Percentiles rank a stretch among this genome's conserved stretches.
phyloP scores from a whole-genome alignment of 129 eudicot genomes.

The Tanacetum coccineum region DNA sequence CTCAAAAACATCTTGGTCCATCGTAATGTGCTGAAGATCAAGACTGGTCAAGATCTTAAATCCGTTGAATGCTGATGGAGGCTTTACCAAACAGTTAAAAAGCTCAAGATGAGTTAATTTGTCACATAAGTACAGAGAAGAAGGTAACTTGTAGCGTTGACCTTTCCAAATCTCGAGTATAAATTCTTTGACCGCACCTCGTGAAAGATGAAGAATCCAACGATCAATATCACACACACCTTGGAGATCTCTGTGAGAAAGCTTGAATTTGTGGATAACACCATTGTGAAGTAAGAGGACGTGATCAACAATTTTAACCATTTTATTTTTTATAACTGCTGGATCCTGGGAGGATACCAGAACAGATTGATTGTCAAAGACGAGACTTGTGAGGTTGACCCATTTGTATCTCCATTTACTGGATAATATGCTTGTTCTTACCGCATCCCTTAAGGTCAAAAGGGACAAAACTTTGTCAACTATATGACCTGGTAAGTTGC shows the following conservation, averaged over 20 bases:
- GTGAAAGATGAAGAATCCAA: slow-evolving; percentile 84
- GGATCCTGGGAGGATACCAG: slow-evolving; percentile 64
- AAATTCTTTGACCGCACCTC: slow-evolving; percentile 65
- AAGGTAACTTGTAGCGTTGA: slow-evolving; percentile 81
- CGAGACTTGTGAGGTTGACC: slow-evolving; percentile 66
- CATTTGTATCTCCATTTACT: slow-evolving; percentile 88
- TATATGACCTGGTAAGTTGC: slow-evolving; percentile 73
- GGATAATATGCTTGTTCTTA: slow-evolving; percentile 63
- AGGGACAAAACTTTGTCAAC: slow-evolving; percentile 66
- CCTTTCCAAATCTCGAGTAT: slow-evolving; percentile 88
- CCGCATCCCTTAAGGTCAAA: slow-evolving; percentile 75
- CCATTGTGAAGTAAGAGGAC: slow-evolving; percentile 73
- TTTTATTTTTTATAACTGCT: slow-evolving; percentile 47
- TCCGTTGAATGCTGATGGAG: slow-evolving; percentile 61
- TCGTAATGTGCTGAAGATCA: slow-evolving; percentile 80
- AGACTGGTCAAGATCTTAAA: slow-evolving; percentile 74
- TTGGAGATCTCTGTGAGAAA: slow-evolving; percentile 82
- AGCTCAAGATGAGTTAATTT: slow-evolving; percentile 70
- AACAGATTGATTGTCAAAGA: slow-evolving; percentile 73
- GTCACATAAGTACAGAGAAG: slow-evolving; percentile 63
- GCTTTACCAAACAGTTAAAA: slow-evolving; percentile 73
- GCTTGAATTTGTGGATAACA: slow-evolving; percentile 70
- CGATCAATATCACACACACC: slow-evolving; percentile 86
- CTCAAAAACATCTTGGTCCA: slow-evolving; percentile 85
- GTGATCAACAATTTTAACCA: slow-evolving; percentile 72